Conservation (phyloP, 2,329 filamentous ascomycete species). For the Parascedosporium putredinis region DNA sequence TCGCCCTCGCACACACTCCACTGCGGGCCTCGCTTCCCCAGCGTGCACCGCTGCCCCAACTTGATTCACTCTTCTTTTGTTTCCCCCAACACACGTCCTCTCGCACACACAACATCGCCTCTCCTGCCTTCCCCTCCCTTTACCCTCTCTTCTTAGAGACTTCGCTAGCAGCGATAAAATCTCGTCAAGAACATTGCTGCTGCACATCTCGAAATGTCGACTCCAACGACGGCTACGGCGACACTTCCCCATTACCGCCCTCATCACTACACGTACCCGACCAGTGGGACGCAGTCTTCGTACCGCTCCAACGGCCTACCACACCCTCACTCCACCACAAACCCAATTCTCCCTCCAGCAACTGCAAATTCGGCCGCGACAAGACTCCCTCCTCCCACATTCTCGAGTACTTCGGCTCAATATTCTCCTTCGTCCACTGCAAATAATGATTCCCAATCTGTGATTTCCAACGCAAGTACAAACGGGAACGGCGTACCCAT, state of each 20-base stretch:
- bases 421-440: slow-evolving; percentile 3
- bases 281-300: slow-evolving; percentile 30
- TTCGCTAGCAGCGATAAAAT: background rate
- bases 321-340: slow-evolving; percentile 11
- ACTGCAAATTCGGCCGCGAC: slow-evolving; percentile 24
- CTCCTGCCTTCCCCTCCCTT: background rate
- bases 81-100: background rate
- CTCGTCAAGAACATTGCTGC: background rate
- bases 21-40: slow-evolving; percentile 2
- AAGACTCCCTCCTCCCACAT: slow-evolving; percentile 20
- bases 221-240: slow-evolving; percentile 66
- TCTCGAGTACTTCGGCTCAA: slow-evolving; percentile 11
- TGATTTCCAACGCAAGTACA: slow-evolving; percentile 3
- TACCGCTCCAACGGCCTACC: slow-evolving; percentile 14
- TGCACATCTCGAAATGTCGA: slow-evolving; percentile 52
- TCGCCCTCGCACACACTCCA: background rate
- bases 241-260: slow-evolving; percentile 52
- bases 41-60: background rate
- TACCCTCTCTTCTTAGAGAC: background rate
- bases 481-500: background rate
- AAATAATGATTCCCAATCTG: slow-evolving; percentile 5
- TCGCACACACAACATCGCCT: background rate
- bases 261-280: slow-evolving; percentile 50
- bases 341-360: slow-evolving; percentile 26
- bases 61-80: background rate